phyloP scores from a whole-genome alignment of 306 rosid genomes.

The Styphnolobium japonicum region DNA sequence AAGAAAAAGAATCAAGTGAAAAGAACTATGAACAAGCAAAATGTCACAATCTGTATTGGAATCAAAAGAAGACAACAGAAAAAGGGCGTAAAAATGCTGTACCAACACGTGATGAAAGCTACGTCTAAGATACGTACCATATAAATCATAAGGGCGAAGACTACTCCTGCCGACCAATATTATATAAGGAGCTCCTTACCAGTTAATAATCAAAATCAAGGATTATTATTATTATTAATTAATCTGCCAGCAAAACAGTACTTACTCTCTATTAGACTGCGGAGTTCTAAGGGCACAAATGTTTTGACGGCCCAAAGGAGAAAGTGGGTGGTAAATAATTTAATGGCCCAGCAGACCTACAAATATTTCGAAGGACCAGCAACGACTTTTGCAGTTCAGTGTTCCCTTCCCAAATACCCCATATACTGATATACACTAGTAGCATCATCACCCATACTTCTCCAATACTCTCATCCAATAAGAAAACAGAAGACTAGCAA shows the following conservation, averaged over 20 bases:
- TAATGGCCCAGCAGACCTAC: neutral
- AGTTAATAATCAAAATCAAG: neutral
- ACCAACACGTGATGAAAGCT: neutral
- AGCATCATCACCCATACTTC: neutral
- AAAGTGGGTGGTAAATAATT: neutral
- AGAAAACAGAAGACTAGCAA: neutral
- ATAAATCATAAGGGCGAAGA: neutral
- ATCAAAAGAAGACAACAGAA: neutral
- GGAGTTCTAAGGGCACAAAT: neutral
- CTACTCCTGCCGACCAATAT: neutral
- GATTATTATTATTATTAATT: neutral
- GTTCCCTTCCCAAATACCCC: neutral
- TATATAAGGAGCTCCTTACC: neutral
- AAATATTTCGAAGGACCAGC: neutral
- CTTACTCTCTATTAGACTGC: neutral
- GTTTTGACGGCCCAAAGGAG: neutral
- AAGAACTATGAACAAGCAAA: neutral
- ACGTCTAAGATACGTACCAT: neutral
- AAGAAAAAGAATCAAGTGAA: neutral
- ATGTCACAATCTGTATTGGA: neutral
- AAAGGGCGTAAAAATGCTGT: neutral
- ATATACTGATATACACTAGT: neutral
- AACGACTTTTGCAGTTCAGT: neutral
- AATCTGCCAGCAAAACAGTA: too few species aligned
- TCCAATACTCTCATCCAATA: neutral